A percentile compares a stretch with the other conserved stretches of the same genome.
phyloP scores from a whole-genome alignment of 176 grass and related monocot species.

The Cenchrus fungigraminus region DNA sequence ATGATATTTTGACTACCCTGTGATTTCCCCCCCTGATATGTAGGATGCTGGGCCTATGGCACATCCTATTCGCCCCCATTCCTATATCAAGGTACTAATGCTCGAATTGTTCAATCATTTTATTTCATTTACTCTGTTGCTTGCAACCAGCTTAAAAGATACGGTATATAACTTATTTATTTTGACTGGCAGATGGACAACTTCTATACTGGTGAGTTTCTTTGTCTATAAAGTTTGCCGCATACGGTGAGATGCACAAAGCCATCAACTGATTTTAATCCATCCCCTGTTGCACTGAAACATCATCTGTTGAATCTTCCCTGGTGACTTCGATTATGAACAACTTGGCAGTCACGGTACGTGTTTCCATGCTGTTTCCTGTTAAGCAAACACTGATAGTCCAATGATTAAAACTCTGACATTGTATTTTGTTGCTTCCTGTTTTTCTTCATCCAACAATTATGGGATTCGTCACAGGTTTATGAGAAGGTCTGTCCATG shows the following conservation, averaged over 20 bases:
- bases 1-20: constrained; percentile 32
- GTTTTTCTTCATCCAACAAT: constrained; percentile 40
- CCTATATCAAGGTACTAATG: constrained; percentile 90
- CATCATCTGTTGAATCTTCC: constrained; percentile 42
- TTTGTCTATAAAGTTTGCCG: constrained; percentile 32
- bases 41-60: constrained; percentile 98
- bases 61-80: constrained; percentile 95
- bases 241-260: constrained; percentile 3
- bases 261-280: constrained; percentile 25
- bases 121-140: constrained; percentile 26
- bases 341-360: constrained; percentile 71
- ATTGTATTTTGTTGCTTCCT: constrained; percentile 32
- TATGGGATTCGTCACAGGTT: constrained; percentile 60
- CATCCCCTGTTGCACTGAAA: constrained; percentile 17
- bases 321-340: constrained; percentile 19
- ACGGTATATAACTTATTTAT: constrained; percentile 45
- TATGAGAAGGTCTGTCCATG: constrained; percentile 86
- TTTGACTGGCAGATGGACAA: constrained; percentile 96
- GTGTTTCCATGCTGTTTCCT: constrained; percentile 28
- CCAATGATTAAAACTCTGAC: constrained; percentile 41
- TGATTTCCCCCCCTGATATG: constrained; percentile 52
- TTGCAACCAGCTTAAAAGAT: constrained; percentile 13
- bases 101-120: constrained; percentile 31
- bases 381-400: not conserved
- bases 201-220: constrained; percentile 83